Evolutionary conservation across 2,329 filamentous ascomycete genomes (phyloP), one percentile per base, ranked within the genome.

Genomic region (Hymenoscyphus albidus): DNA sequence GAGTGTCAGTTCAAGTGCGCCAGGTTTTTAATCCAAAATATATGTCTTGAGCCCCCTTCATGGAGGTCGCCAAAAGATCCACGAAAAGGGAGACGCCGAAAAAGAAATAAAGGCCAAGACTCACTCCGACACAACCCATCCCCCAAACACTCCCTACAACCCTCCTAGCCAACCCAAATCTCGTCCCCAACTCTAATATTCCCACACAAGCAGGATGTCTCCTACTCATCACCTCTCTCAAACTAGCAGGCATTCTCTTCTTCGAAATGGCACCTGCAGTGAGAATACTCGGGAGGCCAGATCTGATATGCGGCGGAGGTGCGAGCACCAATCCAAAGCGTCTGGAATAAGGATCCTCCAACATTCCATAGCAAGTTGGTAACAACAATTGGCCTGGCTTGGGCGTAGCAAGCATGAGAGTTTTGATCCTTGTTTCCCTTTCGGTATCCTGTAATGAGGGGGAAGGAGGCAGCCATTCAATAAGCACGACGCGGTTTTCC

Each of bases 121-220:
- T 58, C 58, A 62, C 61, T 70, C 82, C 81, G 54, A 83, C 79
- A 4, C 80, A 80, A 71, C 83, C 81, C 58, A 83, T 79, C 59
- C 80, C 80, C 74, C 79, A 79, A 7, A 81, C 72, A n/a, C 80
- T 77, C 57, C 79, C 76, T 39, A 78, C 77, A 22, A 82, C 74
- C 7, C 75, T 79, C 58, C 75, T 73, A 1, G 80, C 81, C 1
- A 82, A 75, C 10, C 65, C 68, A 59, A 82, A 76, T n/a, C 80
- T 74, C 60, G 77, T 76, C 60, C 79, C 75, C 14, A 81, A 76
- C 63, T 81, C 79, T 2, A 80, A 77, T 5, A 63, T 69, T 12
- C 68, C 58, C 1, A 61, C 35, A 59, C 67, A 69, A 7, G 68
- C 64, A 22, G 69, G 67, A 54, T 71, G 70, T 48, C 62, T 67